phyloP scores from a whole-genome alignment of 768 basidiomycete species.

The Xanthoconium stramineum region DNA sequence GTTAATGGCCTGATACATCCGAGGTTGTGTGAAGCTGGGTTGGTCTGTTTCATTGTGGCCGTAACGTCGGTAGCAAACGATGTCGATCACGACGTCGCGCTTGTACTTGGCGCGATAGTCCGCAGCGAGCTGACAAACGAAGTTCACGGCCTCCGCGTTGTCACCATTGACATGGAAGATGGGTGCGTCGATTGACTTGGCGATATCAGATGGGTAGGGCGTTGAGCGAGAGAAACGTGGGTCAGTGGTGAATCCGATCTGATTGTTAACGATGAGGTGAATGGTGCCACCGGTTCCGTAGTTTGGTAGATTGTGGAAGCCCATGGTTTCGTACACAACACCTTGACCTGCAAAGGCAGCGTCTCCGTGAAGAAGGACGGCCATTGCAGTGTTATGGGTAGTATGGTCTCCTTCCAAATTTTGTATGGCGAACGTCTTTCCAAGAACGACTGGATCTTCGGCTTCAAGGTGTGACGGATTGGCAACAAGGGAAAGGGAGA shows the following conservation, averaged over 20 bases:
- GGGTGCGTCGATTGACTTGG: conserved; percentile 96
- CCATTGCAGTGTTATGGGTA: conserved; percentile 84
- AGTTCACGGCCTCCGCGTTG: conserved; percentile 97
- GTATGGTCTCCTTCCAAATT: conserved; percentile 88
- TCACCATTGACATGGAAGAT: conserved; percentile 99
- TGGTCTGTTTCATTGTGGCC: conserved; percentile 99
- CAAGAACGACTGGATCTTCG: conserved; percentile 96
- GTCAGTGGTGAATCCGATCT: conserved; percentile 99
- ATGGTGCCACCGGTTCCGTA: conserved; percentile 99
- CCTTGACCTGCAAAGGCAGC: conserved; percentile 99
- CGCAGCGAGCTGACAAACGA: conserved; percentile 96
- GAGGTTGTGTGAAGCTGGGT: conserved; percentile 96
- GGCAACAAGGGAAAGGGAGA: conserved; percentile 94
- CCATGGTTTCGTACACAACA: conserved; percentile 99
- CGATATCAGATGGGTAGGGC: conserved; percentile 96
- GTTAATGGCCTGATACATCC: conserved; percentile 97
- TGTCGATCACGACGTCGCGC: conserved; percentile 97
- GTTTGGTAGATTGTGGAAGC: conserved; percentile 90
- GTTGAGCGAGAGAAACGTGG: conserved; percentile 97
- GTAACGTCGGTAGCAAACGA: conserved; percentile 97
- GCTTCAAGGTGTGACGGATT: conserved; percentile 99
- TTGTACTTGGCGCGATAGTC: conserved; percentile 98
- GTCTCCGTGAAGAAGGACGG: conserved; percentile 93
- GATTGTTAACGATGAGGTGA: conserved; percentile 98
- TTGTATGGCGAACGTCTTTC: conserved; percentile 96